Conservation (phyloP, 129 eudicot species). For the Heracleum sosnowskyi region DNA sequence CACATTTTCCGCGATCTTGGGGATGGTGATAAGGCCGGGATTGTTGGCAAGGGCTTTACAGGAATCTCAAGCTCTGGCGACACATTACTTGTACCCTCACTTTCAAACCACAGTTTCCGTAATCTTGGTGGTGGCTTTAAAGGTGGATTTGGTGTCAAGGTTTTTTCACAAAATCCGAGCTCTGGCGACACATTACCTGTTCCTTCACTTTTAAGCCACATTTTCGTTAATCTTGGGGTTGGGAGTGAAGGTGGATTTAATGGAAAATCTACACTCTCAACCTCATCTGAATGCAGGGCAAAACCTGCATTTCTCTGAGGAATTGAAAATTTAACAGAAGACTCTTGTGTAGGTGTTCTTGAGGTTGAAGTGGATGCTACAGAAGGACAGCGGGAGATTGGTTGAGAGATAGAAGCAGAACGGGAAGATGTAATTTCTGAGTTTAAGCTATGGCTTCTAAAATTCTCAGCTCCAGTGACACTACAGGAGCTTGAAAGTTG, state of each 20-base stretch:
- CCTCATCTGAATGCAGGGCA: background rate
- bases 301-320: conserved; percentile 8
- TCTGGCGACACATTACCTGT: background rate
- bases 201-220: background rate
- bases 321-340: conserved; percentile 15
- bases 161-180: background rate
- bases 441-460: conserved; percentile 1
- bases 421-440: conserved; percentile 6
- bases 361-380: conserved; percentile 18
- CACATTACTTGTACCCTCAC: background rate
- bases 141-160: conserved; percentile 17
- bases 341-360: conserved; percentile 15
- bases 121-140: conserved; percentile 23
- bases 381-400: conserved; percentile 29
- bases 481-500: background rate
- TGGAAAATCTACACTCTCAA: background rate
- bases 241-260: conserved; percentile 28
- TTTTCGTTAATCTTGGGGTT: background rate
- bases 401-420: conserved; percentile 12
- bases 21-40: conserved; percentile 41
- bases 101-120: background rate
- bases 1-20: conserved; percentile 16
- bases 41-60: background rate
- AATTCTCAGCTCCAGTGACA: background rate
- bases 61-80: background rate